phyloP scores from a whole-genome alignment of 768 basidiomycete species.

The Sistotremastrum suecicum region DNA sequence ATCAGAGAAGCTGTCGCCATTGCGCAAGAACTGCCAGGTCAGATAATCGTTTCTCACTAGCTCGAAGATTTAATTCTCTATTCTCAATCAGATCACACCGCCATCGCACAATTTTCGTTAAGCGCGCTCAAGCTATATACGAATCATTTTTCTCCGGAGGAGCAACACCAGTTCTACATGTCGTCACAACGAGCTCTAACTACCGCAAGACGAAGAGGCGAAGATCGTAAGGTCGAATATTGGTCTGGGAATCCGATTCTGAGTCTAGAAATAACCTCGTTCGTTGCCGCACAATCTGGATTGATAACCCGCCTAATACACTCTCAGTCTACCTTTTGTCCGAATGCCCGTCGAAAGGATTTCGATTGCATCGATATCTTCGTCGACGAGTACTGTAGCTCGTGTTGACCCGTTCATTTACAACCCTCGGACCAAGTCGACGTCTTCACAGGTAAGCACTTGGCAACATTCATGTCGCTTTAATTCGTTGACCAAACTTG shows the following conservation, averaged over 20 bases:
- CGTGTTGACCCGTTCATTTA: slow-evolving; percentile 60
- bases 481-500: slow-evolving; percentile 16
- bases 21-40: slow-evolving; percentile 83
- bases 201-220: slow-evolving; percentile 67
- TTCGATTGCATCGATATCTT: slow-evolving; percentile 27
- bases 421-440: slow-evolving; percentile 57
- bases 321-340: slow-evolving; percentile 47
- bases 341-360: slow-evolving; percentile 67
- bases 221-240: slow-evolving; percentile 56
- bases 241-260: slow-evolving; percentile 78
- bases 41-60: slow-evolving; percentile 9
- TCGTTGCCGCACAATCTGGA: slow-evolving; percentile 13
- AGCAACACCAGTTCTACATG: slow-evolving; percentile 69
- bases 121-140: slow-evolving; percentile 70
- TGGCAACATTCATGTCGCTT: neutral
- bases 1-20: slow-evolving; percentile 85
- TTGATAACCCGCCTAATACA: slow-evolving; percentile 4
- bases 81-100: slow-evolving; percentile 49
- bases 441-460: slow-evolving; percentile 38
- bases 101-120: slow-evolving; percentile 81
- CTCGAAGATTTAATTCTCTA: neutral
- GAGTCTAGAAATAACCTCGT: slow-evolving; percentile 71
- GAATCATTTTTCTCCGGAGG: slow-evolving; percentile 49
- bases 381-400: slow-evolving; percentile 24
- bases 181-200: slow-evolving; percentile 60